Evolutionary conservation across 2,329 filamentous ascomycete genomes (phyloP), one percentile per base, ranked within the genome.

Genomic region (Neonectria neomacrospora): DNA sequence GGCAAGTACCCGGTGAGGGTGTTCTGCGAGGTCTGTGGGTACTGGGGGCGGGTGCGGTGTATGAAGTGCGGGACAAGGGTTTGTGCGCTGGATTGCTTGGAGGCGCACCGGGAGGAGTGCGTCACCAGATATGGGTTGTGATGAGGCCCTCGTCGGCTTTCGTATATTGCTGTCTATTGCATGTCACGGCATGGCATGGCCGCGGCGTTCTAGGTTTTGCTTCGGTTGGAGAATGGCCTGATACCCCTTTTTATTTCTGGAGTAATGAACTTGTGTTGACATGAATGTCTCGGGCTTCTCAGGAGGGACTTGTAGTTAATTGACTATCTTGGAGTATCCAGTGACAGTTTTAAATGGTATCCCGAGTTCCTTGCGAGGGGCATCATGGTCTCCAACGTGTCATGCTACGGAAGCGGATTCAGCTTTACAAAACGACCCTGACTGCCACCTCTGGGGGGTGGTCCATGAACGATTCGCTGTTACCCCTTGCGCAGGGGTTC

Each of bases 11-110:
- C 90, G 2, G 80, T 81, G 50, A 82, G 91, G 63, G 80, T 81
- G 37, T 95, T 94, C 76, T 95, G 92, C 78, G 90, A 90, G 74
- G 88, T 93, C 32, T 95, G 92, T 74, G 92, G 92, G 14, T 94
- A 94, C 78, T 94, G 92, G 91, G 92, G 91, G 2, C 82, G 89
- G 42, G 89, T 93, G 48, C 86, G 85, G 77, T 95, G 92, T 79
- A 85, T 90, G 76, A 92, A 91, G 80, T 95, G 92, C 78, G 91
- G 91, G n/a, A 86, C 86, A 48, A 84, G 90, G 71, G 88, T 92
- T n/a, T 95, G 92, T 76, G 91, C 91, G 41, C 77, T 94, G 68
- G 89, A 92, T 63, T 94, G 92, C 72, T 83, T 93, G 71, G 88
- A 88, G 73, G 82, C 85, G 65, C 92, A 95, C 76, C 85, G 88